Evolutionary conservation across 78 protist genomes (phyloP).

Genomic region (Chrysochromulina parva): DNA sequence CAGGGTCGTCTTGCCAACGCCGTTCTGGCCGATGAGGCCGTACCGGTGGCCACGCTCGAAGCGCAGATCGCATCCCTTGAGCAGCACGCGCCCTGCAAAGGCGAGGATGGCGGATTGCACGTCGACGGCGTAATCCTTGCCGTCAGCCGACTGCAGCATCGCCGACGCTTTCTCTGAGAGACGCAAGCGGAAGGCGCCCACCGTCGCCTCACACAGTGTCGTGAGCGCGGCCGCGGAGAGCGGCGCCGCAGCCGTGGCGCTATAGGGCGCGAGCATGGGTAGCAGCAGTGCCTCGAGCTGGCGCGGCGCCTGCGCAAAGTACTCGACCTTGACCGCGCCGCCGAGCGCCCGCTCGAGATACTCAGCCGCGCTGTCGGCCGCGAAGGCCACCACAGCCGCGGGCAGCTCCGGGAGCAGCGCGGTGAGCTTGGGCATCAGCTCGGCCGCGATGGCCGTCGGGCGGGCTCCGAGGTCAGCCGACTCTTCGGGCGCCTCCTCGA

Average conservation of each 20-base stretch:
- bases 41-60: neutral
- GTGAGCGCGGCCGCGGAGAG: neutral
- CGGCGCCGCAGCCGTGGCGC: too few relatives aligned
- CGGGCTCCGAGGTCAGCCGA: neutral
- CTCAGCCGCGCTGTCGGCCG: neutral
- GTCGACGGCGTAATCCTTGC: neutral
- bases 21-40: slow-evolving; percentile 38
- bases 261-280: too few relatives aligned
- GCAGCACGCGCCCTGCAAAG: slow-evolving; percentile 4
- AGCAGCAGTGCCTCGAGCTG: neutral
- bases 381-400: neutral
- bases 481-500: too few relatives aligned
- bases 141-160: neutral
- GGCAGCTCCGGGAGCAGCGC: neutral
- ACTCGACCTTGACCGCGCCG: neutral
- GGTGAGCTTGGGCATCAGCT: neutral
- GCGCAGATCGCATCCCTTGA: neutral
- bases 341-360: neutral
- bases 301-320: neutral
- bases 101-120: neutral
- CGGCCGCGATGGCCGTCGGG: neutral
- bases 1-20: slow-evolving; percentile 38
- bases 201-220: neutral
- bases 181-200: neutral
- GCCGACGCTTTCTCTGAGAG: neutral